Evolutionary conservation across 2,329 filamentous ascomycete species (phyloP).

Genomic region (Fusarium pilosicola): DNA sequence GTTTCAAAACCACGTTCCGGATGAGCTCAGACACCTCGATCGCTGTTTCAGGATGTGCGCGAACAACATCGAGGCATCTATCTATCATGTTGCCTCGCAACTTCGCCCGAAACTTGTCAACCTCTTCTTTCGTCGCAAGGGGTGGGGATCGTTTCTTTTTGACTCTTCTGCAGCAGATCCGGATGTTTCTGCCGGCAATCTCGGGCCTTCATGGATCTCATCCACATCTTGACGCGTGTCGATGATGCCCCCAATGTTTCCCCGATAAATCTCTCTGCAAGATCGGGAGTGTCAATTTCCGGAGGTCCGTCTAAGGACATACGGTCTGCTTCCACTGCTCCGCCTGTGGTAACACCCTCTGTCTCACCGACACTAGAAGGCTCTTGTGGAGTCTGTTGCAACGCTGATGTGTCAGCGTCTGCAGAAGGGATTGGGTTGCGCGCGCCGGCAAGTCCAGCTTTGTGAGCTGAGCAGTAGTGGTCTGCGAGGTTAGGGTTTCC

Average conservation of each 20-base stretch:
- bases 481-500: slow-evolving; percentile 68
- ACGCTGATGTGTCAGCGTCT: slow-evolving; percentile 59
- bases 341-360: slow-evolving; percentile 40
- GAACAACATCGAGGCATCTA: slow-evolving; percentile 88
- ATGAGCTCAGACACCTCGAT: slow-evolving; percentile 93
- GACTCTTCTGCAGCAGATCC: slow-evolving; percentile 18
- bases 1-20: slow-evolving; percentile 72
- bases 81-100: slow-evolving; percentile 85
- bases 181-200: slow-evolving; percentile 36
- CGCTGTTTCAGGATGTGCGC: slow-evolving; percentile 86
- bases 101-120: slow-evolving; percentile 79
- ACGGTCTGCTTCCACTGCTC: slow-evolving; percentile 47
- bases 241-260: slow-evolving; percentile 46
- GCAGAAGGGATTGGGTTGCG: slow-evolving; percentile 74
- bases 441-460: slow-evolving; percentile 64
- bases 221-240: slow-evolving; percentile 39
- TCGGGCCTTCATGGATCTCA: slow-evolving; percentile 31
- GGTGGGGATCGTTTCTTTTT: slow-evolving; percentile 25
- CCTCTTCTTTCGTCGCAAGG: slow-evolving; percentile 71
- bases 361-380: slow-evolving; percentile 25
- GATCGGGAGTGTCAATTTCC: slow-evolving; percentile 39
- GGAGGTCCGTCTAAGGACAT: slow-evolving; percentile 52
- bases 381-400: slow-evolving; percentile 40
- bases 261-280: slow-evolving; percentile 39
- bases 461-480: slow-evolving; percentile 79